phyloP scores from a whole-genome alignment of 345 rosid genomes.

The Pugionium dolabratum region DNA sequence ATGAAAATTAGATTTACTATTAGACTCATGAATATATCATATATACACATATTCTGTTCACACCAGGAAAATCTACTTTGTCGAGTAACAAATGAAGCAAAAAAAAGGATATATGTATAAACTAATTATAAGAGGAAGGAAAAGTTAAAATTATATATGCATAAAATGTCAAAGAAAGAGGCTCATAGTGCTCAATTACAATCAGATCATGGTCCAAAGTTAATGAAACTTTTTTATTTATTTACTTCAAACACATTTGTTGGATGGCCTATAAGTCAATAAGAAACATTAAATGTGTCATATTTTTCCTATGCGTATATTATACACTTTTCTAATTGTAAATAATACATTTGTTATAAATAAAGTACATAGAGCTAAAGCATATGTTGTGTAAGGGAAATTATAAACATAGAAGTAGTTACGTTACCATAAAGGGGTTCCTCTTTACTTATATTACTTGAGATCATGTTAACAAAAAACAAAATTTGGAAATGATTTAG shows the following conservation, averaged over 20 bases:
- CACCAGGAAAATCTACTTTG: slow-evolving; percentile 15
- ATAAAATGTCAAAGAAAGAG: slow-evolving; percentile 41
- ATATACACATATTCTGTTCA: slow-evolving; percentile 23
- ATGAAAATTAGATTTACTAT: not conserved
- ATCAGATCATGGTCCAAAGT: slow-evolving; percentile 27
- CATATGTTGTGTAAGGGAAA: slow-evolving; percentile 7
- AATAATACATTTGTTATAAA: slow-evolving; percentile 1
- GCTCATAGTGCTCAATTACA: slow-evolving; percentile 38
- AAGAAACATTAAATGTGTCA: slow-evolving; percentile 23
- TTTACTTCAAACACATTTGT: slow-evolving; percentile 24
- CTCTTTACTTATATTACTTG: slow-evolving; percentile 22
- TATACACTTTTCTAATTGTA: not conserved
- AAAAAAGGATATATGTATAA: slow-evolving; percentile 7
- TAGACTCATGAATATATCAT: slow-evolving; percentile 1
- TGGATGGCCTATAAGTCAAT: slow-evolving; percentile 35
- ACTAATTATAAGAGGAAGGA: slow-evolving; percentile 11
- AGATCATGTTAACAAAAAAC: slow-evolving; percentile 7
- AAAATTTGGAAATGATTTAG: not conserved
- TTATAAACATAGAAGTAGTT: slow-evolving; percentile 22
- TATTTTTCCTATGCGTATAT: slow-evolving; percentile 10
- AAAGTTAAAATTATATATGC: slow-evolving; percentile 18
- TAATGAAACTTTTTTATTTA: slow-evolving; percentile 6
- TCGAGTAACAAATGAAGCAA: not conserved
- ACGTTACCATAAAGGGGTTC: slow-evolving; percentile 24
- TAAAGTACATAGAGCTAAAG: slow-evolving; percentile 19